Conservation (phyloP, 768 basidiomycete species). For the Boletus speciosus region DNA sequence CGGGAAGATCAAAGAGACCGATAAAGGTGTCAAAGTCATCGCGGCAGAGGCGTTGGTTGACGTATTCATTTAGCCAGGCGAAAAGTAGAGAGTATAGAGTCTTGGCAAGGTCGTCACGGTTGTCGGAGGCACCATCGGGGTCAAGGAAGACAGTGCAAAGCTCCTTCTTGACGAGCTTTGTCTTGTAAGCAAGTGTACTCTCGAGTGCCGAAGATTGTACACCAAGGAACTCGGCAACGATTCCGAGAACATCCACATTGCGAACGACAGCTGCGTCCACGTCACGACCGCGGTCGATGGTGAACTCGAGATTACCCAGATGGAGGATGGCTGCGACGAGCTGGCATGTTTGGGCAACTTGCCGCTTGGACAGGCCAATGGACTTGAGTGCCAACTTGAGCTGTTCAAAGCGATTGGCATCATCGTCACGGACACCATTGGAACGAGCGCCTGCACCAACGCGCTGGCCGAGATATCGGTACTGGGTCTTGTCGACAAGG, state of each 20-base stretch:
- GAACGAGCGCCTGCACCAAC: slow-evolving; percentile 41
- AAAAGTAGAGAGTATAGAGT: slow-evolving; percentile 93
- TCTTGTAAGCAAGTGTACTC: slow-evolving; percentile 82
- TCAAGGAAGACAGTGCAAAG: slow-evolving; percentile 97
- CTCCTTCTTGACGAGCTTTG: slow-evolving; percentile 91
- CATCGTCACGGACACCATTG: slow-evolving; percentile 63
- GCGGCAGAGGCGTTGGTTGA: slow-evolving; percentile 92
- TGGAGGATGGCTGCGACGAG: slow-evolving; percentile 94
- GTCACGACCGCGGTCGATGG: slow-evolving; percentile 74
- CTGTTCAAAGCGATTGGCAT: slow-evolving; percentile 86
- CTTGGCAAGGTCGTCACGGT: slow-evolving; percentile 91
- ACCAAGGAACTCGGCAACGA: slow-evolving; percentile 90
- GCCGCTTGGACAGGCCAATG: slow-evolving; percentile 89
- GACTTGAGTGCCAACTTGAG: slow-evolving; percentile 92
- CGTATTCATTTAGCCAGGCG: slow-evolving; percentile 93
- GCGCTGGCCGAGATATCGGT: slow-evolving; percentile 83
- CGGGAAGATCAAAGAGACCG: slow-evolving; percentile 91
- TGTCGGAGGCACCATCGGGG: slow-evolving; percentile 87
- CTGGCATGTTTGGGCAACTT: slow-evolving; percentile 94
- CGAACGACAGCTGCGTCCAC: slow-evolving; percentile 92
- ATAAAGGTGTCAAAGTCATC: slow-evolving; percentile 93
- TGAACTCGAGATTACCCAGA: slow-evolving; percentile 93
- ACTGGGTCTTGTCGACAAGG: slow-evolving; percentile 74
- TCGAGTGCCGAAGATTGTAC: slow-evolving; percentile 72
- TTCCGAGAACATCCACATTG: slow-evolving; percentile 75